Percentiles rank a stretch among this genome's conserved stretches.
phyloP scores from a whole-genome alignment of 148 eudicot genomes.

The Amaranthus palmeri region DNA sequence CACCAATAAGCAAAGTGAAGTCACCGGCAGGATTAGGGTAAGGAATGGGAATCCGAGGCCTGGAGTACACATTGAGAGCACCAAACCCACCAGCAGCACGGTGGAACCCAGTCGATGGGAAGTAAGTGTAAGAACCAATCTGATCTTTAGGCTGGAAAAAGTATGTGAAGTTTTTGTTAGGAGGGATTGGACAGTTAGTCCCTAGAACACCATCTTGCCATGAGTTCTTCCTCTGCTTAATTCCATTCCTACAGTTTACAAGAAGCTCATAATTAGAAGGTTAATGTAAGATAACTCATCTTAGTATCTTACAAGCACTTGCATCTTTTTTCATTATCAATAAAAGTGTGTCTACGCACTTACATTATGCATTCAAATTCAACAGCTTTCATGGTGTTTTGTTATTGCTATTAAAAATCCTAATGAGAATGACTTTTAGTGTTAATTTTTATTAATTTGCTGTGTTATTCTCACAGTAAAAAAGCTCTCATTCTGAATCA shows the following conservation, averaged over 20 bases:
- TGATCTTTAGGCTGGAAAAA: slow-evolving; percentile 91
- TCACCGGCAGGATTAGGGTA: slow-evolving; percentile 73
- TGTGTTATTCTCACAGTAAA: too few relatives aligned
- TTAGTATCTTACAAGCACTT: too few relatives aligned
- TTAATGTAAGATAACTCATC: too few relatives aligned
- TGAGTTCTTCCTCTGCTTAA: slow-evolving; percentile 92
- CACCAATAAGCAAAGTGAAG: slow-evolving; percentile 76
- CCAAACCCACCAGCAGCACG: slow-evolving; percentile 91
- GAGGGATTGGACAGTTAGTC: slow-evolving; percentile 89
- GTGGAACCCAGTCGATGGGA: slow-evolving; percentile 82
- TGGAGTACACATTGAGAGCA: slow-evolving; percentile 68
- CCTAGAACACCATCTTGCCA: slow-evolving; percentile 99
- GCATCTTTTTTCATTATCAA: too few relatives aligned
- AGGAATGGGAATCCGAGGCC: slow-evolving; percentile 77
- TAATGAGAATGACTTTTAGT: too few relatives aligned
- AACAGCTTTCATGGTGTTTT: too few relatives aligned
- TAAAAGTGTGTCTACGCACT: too few relatives aligned
- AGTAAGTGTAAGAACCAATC: slow-evolving; percentile 86
- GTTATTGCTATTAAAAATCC: too few relatives aligned
- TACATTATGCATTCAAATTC: too few relatives aligned
- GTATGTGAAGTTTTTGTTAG: slow-evolving; percentile 76
- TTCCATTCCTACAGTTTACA: slow-evolving; percentile 63
- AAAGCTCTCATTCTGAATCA: too few relatives aligned
- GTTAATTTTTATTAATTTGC: too few relatives aligned
- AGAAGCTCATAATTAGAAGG: background rate